Conservation (phyloP, 306 rosid species). For the Citrullus mucosospermus region DNA sequence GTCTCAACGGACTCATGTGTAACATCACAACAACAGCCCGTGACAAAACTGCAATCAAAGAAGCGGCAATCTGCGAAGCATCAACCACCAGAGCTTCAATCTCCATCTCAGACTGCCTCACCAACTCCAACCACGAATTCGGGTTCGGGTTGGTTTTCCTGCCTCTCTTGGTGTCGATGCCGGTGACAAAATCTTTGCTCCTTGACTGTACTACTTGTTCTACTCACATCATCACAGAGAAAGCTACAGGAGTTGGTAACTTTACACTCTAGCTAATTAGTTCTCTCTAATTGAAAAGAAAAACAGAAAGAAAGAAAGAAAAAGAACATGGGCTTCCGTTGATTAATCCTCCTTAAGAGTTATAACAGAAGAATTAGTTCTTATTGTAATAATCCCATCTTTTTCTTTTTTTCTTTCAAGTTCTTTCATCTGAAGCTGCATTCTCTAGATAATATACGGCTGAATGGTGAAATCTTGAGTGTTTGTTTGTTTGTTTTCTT, state of each 20-base stretch:
- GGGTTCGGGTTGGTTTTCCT: background rate
- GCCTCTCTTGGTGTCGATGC: slow-evolving; percentile 5
- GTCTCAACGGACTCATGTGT: background rate
- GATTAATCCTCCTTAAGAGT: background rate
- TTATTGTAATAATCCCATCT: background rate
- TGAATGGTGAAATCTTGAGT: background rate
- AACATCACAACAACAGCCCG: background rate
- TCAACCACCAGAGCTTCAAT: background rate
- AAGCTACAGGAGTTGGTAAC: background rate
- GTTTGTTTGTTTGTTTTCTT: background rate
- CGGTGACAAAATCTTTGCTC: background rate
- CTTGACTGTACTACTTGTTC: background rate
- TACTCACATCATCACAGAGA: background rate
- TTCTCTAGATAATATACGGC: too few species aligned
- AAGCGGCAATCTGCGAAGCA: background rate
- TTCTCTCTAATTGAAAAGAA: background rate
- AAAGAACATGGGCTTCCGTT: background rate
- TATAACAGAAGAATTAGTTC: background rate
- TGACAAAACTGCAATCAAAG: background rate
- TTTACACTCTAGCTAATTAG: background rate
- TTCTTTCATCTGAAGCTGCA: background rate
- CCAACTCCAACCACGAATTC: background rate
- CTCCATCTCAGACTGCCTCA: background rate
- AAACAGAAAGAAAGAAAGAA: too few species aligned
- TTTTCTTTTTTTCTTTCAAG: background rate